phyloP scores from a whole-genome alignment of 495 filamentous ascomycete genomes.

The Antarctomyces pellizariae region DNA sequence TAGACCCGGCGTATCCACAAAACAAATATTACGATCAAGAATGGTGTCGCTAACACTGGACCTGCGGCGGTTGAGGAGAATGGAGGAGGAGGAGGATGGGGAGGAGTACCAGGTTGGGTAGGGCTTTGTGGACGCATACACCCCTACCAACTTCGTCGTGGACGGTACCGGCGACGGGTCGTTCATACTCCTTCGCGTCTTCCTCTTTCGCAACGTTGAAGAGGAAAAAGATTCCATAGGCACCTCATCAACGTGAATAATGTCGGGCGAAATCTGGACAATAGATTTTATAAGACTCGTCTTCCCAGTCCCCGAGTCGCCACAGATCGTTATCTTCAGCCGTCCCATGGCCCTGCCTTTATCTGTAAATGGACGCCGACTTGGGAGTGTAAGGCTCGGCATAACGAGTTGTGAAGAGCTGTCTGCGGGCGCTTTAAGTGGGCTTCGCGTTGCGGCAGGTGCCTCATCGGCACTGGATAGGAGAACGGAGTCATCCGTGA shows the following conservation, averaged over 20 bases:
- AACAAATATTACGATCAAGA: slow-evolving; percentile 82
- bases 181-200: too few species aligned
- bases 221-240: too few species aligned
- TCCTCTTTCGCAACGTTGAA: too few species aligned
- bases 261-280: slow-evolving; percentile 83
- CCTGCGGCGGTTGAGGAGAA: slow-evolving; percentile 42
- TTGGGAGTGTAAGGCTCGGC: slow-evolving; percentile 92
- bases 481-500: too few species aligned
- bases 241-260: slow-evolving; percentile 78
- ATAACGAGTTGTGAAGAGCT: slow-evolving; percentile 80
- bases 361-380: slow-evolving; percentile 75
- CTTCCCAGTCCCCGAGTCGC: slow-evolving; percentile 57
- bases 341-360: slow-evolving; percentile 63
- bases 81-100: slow-evolving; percentile 46
- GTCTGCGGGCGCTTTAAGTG: too few species aligned
- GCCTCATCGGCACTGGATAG: too few species aligned
- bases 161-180: too few species aligned
- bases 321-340: slow-evolving; percentile 73
- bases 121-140: slow-evolving; percentile 79
- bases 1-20: slow-evolving; percentile 77
- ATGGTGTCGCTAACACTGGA: slow-evolving; percentile 66
- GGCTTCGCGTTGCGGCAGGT: too few species aligned
- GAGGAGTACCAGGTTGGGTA: slow-evolving; percentile 95
- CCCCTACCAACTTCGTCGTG: slow-evolving; percentile 43
- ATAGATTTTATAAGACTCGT: slow-evolving; percentile 83